Conservation (phyloP, 257 asterid species). For the Gynochthodes officinalis region DNA sequence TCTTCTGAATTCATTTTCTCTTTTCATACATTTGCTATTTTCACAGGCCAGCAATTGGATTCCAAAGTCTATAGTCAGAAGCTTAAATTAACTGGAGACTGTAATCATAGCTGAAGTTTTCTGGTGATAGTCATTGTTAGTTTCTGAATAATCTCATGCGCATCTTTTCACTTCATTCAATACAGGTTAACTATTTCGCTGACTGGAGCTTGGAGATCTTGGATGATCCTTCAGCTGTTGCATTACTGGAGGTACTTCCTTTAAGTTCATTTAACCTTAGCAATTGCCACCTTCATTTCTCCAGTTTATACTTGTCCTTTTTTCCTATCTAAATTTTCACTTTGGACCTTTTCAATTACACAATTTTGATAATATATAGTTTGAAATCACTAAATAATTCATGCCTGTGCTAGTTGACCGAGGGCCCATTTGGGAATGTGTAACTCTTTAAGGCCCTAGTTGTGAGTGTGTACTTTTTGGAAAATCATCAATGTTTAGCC, state of each 20-base stretch:
- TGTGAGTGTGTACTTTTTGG: neutral
- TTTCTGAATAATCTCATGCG: constrained; percentile 15
- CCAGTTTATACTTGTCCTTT: neutral
- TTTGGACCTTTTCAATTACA: neutral
- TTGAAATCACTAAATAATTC: neutral
- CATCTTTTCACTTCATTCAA: constrained; percentile 18
- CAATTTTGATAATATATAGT: neutral
- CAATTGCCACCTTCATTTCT: neutral
- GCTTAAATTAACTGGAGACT: neutral
- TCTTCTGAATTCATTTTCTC: neutral
- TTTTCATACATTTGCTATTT: neutral
- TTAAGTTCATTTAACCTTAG: neutral
- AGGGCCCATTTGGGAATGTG: neutral
- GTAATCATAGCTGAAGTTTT: neutral
- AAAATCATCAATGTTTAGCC: neutral
- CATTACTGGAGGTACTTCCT: constrained; percentile 67
- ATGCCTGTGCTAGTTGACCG: neutral
- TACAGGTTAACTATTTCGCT: constrained; percentile 81
- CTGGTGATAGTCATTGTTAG: neutral
- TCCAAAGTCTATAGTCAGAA: neutral
- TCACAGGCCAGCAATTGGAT: neutral
- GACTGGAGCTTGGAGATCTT: constrained; percentile 90
- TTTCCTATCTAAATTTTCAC: neutral
- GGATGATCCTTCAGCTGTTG: constrained; percentile 86
- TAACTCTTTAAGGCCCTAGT: neutral